phyloP scores from a whole-genome alignment of 805 yeast species.

The Kluyveromyces starmeri region DNA sequence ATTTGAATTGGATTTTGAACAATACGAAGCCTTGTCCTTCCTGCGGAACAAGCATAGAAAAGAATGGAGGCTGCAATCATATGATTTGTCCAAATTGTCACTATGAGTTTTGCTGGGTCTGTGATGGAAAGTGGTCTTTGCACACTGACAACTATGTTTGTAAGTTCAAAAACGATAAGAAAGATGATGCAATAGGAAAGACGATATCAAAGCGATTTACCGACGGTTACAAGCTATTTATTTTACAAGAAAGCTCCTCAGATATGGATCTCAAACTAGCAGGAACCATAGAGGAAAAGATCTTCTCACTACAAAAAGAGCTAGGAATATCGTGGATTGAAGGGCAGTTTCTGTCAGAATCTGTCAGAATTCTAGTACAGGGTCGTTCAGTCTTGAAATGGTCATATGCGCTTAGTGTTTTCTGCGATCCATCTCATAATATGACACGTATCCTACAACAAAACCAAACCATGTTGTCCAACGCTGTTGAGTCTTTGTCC shows the following conservation, averaged over 20 bases:
- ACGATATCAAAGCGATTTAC: conserved; percentile 45
- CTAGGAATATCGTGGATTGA: conserved; percentile 76
- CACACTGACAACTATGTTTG: conserved; percentile 4
- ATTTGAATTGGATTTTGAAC: conserved; percentile 75
- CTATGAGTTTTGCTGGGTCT: conserved; percentile 89
- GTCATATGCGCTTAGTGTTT: conserved; percentile 80
- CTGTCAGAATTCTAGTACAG: conserved; percentile 51
- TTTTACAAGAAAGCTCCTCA: conserved; percentile 69
- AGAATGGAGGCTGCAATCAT: conserved; percentile 96
- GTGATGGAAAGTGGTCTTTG: conserved; percentile 60
- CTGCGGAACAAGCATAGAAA: conserved; percentile 74
- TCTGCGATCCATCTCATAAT: conserved; percentile 42
- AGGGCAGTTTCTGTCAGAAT: conserved; percentile 71
- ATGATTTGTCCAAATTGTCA: conserved; percentile 79
- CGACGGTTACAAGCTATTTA: conserved; percentile 65
- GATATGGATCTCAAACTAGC: conserved; percentile 60
- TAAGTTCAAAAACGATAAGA: conserved; percentile 30
- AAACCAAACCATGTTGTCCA: conserved; percentile 54
- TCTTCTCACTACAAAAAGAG: conserved; percentile 55
- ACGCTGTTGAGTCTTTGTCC: conserved; percentile 62
- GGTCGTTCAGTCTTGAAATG: conserved; percentile 79
- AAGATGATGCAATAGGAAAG: conserved; percentile 30
- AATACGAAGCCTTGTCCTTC: conserved; percentile 83
- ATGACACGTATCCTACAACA: conserved; percentile 59
- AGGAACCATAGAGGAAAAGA: conserved; percentile 51